Evolutionary conservation across 2,329 filamentous ascomycete species (phyloP).

Genomic region (Pestalotiopsis sp.): DNA sequence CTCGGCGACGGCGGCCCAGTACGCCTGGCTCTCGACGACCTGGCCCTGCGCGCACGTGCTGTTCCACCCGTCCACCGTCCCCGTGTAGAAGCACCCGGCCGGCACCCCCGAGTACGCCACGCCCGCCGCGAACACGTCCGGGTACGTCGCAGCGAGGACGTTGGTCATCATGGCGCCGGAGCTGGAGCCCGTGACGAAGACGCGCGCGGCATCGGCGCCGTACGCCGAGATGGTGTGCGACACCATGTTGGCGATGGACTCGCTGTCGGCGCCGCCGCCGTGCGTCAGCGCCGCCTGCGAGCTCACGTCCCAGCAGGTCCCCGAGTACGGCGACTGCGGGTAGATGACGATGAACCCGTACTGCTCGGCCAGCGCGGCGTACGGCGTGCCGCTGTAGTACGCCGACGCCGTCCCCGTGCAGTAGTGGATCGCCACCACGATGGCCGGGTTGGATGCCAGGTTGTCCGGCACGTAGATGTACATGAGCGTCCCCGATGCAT

Average conservation of each 20-base stretch:
- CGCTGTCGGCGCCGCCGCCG: slow-evolving; percentile 56
- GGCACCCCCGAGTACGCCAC: slow-evolving; percentile 45
- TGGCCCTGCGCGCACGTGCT: slow-evolving; percentile 49
- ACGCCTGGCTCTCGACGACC: slow-evolving; percentile 38
- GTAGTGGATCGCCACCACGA: slow-evolving; percentile 56
- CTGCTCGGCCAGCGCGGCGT: slow-evolving; percentile 42
- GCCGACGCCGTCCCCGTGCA: slow-evolving; percentile 51
- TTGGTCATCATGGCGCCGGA: slow-evolving; percentile 51
- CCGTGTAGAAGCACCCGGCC: slow-evolving; percentile 43
- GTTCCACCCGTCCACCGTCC: slow-evolving; percentile 48
- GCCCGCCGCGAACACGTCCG: slow-evolving; percentile 45
- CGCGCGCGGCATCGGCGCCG: slow-evolving; percentile 48
- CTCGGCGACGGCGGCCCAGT: slow-evolving; percentile 50
- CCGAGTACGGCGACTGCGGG: slow-evolving; percentile 52
- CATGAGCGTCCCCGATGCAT: slow-evolving; percentile 44
- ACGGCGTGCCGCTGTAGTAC: slow-evolving; percentile 51
- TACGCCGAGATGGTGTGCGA: slow-evolving; percentile 52
- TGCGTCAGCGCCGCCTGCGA: slow-evolving; percentile 42
- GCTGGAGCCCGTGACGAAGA: slow-evolving; percentile 53
- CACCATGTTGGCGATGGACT: slow-evolving; percentile 60
- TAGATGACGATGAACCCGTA: slow-evolving; percentile 55
- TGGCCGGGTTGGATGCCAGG: slow-evolving; percentile 40
- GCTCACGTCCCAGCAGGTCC: slow-evolving; percentile 60
- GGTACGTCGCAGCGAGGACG: slow-evolving; percentile 45
- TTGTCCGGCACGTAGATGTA: slow-evolving; percentile 43